Evolutionary conservation across 2,329 filamentous ascomycete species (phyloP), one percentile per base, ranked within the genome.

Genomic region (Diaporthe ilicicola): DNA sequence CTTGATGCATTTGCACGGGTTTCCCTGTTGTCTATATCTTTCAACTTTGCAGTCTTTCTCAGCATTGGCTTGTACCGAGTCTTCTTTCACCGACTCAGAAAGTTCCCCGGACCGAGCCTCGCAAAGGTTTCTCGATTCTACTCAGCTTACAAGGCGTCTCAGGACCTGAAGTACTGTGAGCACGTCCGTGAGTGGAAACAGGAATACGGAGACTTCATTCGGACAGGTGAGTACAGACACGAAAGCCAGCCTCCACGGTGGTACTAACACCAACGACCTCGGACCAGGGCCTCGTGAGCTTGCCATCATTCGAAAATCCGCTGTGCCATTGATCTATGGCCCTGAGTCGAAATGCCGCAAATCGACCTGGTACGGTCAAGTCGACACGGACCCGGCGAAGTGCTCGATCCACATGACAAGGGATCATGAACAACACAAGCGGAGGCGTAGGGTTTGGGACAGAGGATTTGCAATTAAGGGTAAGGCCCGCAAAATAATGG

Each of bases 111-210:
- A 4, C 84, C 84, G 1, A 75, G 83, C 19, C 73, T 82, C 15
- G 79, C 80, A 13, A 81, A 81, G 54, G 64, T 84, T 62, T 81
- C 82, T 10, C 77, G 79, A 27, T 83, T 81, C 76, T 82, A 84
- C 44, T 80, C 82, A 37, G 81, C 83, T 2, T 88, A 85, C 69
- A 84, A 88, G 61, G 86, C 87, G 7, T 83, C 85, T 51, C 85
- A 84, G 73, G 86, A 86, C n/a, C 82, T 85, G 48, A 81, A 87
- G 7, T 87, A 89, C 75, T 81, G 89, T 19, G 74, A 74, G 34
- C 84, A 85, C 73, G 82, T 89, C 48, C 81, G 83, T 66, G 77
- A 79, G 24, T 81, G 85, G 51, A 89, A 92, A 73, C 75, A 84
- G 19, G 79, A 86, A 72, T 91, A 91, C 74, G 88, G 88, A 5